phyloP scores from a whole-genome alignment of 1,284 basidiomycete genomes.

The Trametes polyzona region DNA sequence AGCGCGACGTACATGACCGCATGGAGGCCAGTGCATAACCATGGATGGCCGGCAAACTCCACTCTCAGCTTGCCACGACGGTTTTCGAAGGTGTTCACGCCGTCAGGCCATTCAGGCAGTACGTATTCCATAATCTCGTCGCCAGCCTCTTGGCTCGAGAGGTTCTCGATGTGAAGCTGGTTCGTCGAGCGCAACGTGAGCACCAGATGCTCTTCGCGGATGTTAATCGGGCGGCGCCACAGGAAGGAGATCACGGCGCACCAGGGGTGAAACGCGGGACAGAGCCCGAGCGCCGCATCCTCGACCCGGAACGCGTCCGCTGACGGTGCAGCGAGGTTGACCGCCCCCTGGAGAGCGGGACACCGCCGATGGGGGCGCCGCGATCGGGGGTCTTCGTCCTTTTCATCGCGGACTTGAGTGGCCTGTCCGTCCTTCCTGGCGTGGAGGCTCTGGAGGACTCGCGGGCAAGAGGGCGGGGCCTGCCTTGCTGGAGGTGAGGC shows the following conservation, averaged over 20 bases:
- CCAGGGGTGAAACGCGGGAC: constrained; percentile 30
- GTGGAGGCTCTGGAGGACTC: constrained; percentile 27
- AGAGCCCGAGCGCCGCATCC: constrained; percentile 33
- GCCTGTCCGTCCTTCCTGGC: constrained; percentile 26
- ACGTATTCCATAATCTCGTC: constrained; percentile 47
- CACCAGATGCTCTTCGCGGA: constrained; percentile 38
- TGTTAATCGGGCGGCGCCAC: not conserved
- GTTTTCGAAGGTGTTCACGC: constrained; percentile 37
- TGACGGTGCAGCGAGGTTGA: constrained; percentile 29
- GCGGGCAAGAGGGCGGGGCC: constrained; percentile 25
- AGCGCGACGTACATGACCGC: constrained; percentile 43
- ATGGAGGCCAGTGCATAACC: constrained; percentile 46
- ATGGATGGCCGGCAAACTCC: constrained; percentile 48
- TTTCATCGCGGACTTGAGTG: constrained; percentile 65
- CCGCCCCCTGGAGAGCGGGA: constrained; percentile 25
- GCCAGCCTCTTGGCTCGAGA: constrained; percentile 40
- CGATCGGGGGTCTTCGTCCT: constrained; percentile 37
- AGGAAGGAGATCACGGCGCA: constrained; percentile 16
- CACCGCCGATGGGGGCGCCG: constrained; percentile 8
- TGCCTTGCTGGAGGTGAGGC: constrained; percentile 14
- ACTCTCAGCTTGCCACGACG: constrained; percentile 43
- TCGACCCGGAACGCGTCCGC: constrained; percentile 33
- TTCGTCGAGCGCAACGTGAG: constrained; percentile 40
- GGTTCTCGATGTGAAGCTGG: constrained; percentile 46
- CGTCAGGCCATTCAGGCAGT: constrained; percentile 51